phyloP scores from a whole-genome alignment of 495 filamentous ascomycete genomes.

The Hypoxylon lienhwacheense region DNA sequence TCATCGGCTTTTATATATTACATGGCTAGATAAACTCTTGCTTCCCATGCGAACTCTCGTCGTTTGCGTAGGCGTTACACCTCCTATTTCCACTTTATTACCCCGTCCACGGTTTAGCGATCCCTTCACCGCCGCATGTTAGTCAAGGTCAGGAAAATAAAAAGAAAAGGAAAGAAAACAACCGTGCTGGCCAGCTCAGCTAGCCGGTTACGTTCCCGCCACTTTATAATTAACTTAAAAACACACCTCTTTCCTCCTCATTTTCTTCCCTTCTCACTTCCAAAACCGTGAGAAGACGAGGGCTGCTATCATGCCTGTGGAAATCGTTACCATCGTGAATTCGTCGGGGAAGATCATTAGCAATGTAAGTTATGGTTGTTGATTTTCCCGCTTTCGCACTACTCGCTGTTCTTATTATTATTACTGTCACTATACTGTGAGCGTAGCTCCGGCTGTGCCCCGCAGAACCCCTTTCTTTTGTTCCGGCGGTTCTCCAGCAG shows the following conservation, averaged over 20 bases:
- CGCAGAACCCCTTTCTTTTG: slow-evolving; percentile 7
- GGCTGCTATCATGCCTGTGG: slow-evolving; percentile 48
- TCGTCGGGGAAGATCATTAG: slow-evolving; percentile 90
- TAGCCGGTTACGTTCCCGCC: slow-evolving; percentile 27
- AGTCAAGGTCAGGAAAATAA: slow-evolving; percentile 24
- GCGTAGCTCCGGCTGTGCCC: slow-evolving; percentile 34
- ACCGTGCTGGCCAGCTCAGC: slow-evolving; percentile 27
- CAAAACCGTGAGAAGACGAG: slow-evolving; percentile 8
- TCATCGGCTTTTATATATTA: slow-evolving; percentile 17
- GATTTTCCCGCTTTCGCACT: slow-evolving; percentile 2
- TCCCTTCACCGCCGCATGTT: slow-evolving; percentile 34
- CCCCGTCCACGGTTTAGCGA: slow-evolving; percentile 31
- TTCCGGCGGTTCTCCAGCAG: not conserved
- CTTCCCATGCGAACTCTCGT: slow-evolving; percentile 11
- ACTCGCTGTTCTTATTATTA: not conserved
- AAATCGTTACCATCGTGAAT: slow-evolving; percentile 89
- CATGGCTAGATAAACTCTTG: slow-evolving; percentile 4
- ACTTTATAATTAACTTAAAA: slow-evolving; percentile 30
- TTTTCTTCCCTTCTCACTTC: slow-evolving; percentile 8
- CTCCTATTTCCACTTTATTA: slow-evolving; percentile 33
- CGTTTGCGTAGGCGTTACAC: slow-evolving; percentile 12
- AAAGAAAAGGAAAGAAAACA: too few species aligned
- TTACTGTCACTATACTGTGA: slow-evolving; percentile 1
- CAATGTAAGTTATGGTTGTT: slow-evolving; percentile 64
- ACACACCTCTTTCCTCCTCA: slow-evolving; percentile 8